Evolutionary conservation across 2,329 filamentous ascomycete genomes (phyloP), one percentile per base, ranked within the genome.

Genomic region (Arthrobotrys pseudoclavata): DNA sequence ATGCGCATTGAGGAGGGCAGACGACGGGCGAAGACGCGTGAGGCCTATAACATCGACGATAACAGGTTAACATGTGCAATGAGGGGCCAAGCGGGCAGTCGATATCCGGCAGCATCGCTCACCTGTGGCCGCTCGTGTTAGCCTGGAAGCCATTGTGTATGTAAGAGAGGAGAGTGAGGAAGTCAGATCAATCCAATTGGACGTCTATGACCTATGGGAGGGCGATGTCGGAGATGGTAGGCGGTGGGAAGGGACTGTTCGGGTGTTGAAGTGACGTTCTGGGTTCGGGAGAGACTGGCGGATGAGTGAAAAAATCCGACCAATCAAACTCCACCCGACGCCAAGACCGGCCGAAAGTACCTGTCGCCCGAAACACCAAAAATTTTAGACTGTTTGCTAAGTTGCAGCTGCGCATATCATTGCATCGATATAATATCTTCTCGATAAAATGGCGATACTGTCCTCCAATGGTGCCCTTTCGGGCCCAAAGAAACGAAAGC

Each of bases 21-120:
- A 86, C 79, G 82, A 80, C 84, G 92, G 91, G 86, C 95, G 93
- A 86, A 96, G 90, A 88, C 93, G 92, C 87, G 92, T 90, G 87
- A 94, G 94, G 89, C 93, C 94, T 96, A 83, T 80, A 34, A 24
- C 53, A 61, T 74, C 26, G 22, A 72, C 29, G 48, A 66, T 47
- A 42, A 15, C 34, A 34, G 15, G 67, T 83, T 80, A 79, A 75
- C 66, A 80, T 79, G 80, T 81, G 83, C 82, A 37, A 61, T 40
- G 67, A 68, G 63, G 68, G 68, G 75, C 40, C 45, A 63, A 26
- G 48, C 24, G 24, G 47, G 48, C 4, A 7, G 10, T 5, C 18
- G 29, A 48, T 69, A 26, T 69, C n/a, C 24, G 34, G 57, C 47
- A 26, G 42, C 24, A 64, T 57, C 20, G 12, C 75, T 50, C 57